Evolutionary conservation across 1,284 basidiomycete genomes (phyloP).

Genomic region (Takashimella koratensis): DNA sequence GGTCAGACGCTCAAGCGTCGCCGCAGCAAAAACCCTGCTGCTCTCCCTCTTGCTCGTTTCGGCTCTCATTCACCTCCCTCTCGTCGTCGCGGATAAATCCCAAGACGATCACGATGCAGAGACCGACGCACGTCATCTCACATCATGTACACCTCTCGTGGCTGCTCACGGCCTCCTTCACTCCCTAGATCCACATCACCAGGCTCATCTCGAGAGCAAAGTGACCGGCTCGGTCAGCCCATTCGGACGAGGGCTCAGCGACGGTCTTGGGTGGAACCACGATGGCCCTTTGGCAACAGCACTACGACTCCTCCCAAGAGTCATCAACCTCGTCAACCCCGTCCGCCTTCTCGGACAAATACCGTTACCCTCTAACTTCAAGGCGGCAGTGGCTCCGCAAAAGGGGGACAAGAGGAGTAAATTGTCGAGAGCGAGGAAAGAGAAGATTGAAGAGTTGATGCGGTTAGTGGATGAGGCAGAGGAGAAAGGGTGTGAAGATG

Average conservation of each 20-base stretch:
- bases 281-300: conserved; percentile 41
- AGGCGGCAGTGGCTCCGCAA: conserved; percentile 13
- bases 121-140: too few species aligned
- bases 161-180: conserved; percentile 29
- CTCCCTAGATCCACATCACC: conserved; percentile 21
- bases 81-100: too few species aligned
- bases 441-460: conserved; percentile 65
- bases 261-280: conserved; percentile 36
- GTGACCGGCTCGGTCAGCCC: conserved; percentile 15
- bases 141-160: conserved; percentile 28
- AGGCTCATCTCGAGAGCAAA: conserved; percentile 27
- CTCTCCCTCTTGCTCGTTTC: too few species aligned
- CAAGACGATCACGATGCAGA: too few species aligned
- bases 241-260: conserved; percentile 25
- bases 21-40: too few species aligned
- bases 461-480: conserved; percentile 73
- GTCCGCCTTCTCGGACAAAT: conserved; percentile 6
- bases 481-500: conserved; percentile 71
- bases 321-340: conserved; percentile 37
- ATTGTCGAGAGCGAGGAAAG: conserved; percentile 17
- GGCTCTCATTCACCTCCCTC: too few species aligned
- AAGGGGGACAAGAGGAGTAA: conserved; percentile 7
- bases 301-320: conserved; percentile 30
- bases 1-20: too few species aligned
- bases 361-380: conserved; percentile 1